Percentiles rank a stretch among this genome's conserved stretches.
phyloP scores from a whole-genome alignment of 352 stramenopile genomes.

The Pythium myriotylum region DNA sequence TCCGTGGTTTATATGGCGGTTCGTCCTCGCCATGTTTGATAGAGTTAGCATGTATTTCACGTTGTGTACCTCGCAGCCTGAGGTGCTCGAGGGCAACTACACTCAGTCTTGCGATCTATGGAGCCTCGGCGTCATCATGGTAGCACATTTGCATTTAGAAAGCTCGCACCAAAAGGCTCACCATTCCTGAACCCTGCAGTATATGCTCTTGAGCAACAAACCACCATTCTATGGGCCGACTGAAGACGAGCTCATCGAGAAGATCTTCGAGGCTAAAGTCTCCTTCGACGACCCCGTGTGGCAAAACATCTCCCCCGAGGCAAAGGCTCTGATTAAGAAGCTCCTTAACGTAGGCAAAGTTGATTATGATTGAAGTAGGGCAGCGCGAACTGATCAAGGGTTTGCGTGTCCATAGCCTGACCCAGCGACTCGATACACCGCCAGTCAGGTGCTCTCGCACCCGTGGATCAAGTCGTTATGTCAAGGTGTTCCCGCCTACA shows the following conservation, averaged over 20 bases:
- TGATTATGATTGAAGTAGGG: too few species aligned
- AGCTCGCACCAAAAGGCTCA: too few species aligned
- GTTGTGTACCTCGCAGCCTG: conserved; percentile 33
- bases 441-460: conserved; percentile 63
- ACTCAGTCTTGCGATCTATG: conserved; percentile 78
- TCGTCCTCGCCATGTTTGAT: conserved; percentile 16
- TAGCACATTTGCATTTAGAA: conserved; percentile 25
- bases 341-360: conserved; percentile 58
- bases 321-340: conserved; percentile 74
- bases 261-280: conserved; percentile 69
- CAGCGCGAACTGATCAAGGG: too few species aligned
- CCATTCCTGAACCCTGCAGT: conserved; percentile 37
- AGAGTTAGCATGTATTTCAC: not conserved
- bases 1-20: conserved; percentile 88
- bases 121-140: conserved; percentile 85
- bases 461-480: conserved; percentile 73
- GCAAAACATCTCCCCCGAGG: conserved; percentile 58
- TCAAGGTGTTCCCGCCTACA: conserved; percentile 35
- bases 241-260: conserved; percentile 76
- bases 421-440: conserved; percentile 52
- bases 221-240: conserved; percentile 66
- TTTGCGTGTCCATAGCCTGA: conserved; percentile 36
- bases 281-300: conserved; percentile 54
- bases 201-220: conserved; percentile 83
- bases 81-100: conserved; percentile 75